phyloP scores from a whole-genome alignment of 345 rosid genomes.

The Arabis hirsuta region DNA sequence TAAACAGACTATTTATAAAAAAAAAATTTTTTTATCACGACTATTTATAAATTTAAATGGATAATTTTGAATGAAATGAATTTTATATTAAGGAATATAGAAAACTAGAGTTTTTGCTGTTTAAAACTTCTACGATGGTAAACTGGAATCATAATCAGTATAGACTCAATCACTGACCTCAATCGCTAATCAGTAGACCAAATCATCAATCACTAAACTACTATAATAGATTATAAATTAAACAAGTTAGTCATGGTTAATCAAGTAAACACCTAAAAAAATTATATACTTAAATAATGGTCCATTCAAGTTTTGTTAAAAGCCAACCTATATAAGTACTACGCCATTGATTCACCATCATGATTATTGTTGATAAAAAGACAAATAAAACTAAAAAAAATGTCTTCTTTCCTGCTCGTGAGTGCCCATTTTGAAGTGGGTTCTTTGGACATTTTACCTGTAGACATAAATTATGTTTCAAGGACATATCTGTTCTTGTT shows the following conservation, averaged over 20 bases:
- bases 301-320: neutral
- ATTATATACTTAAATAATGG: neutral
- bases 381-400: constrained; percentile 19
- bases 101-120: too few species aligned
- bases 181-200: too few species aligned
- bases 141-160: too few species aligned
- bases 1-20: too few species aligned
- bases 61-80: too few species aligned
- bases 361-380: constrained; percentile 18
- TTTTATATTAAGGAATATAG: too few species aligned
- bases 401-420: constrained; percentile 34
- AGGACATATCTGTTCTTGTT: constrained; percentile 18
- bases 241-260: neutral
- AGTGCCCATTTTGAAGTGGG: constrained; percentile 37
- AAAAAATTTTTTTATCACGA: too few species aligned
- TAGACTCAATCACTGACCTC: too few species aligned
- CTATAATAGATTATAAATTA: neutral
- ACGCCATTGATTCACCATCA: constrained; percentile 34
- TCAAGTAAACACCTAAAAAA: neutral
- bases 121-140: too few species aligned
- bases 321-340: neutral
- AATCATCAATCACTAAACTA: too few species aligned
- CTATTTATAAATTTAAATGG: too few species aligned
- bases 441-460: constrained; percentile 32
- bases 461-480: constrained; percentile 26